These are phyloP conservation scores for Candida easanensis DNA, from an alignment of 805 yeast species.

Conservation along the genomic window DNA sequence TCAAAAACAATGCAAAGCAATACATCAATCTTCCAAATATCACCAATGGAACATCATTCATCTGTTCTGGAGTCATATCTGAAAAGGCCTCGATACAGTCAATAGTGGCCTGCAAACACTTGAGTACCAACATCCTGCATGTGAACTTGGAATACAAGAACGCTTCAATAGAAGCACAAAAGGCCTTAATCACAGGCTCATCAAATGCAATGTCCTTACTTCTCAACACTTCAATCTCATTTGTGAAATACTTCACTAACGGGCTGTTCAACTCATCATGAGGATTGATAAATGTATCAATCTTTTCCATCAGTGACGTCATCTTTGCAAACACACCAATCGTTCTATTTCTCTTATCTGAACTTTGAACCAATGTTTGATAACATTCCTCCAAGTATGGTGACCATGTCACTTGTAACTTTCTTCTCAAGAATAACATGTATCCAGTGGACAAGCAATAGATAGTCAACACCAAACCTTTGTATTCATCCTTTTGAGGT, in stretches of 20 bases:
- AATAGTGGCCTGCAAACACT: conserved; percentile 24
- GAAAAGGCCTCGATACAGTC: conserved; percentile 19
- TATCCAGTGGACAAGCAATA: conserved; percentile 63
- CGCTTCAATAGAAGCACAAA: conserved; percentile 25
- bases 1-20: conserved; percentile 27
- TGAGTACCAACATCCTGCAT: conserved; percentile 13
- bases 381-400: conserved; percentile 61
- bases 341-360: conserved; percentile 33
- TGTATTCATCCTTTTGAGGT: conserved; percentile 42
- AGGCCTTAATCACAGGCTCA: conserved; percentile 18
- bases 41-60: conserved; percentile 21
- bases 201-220: conserved; percentile 11
- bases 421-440: conserved; percentile 62
- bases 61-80: conserved; percentile 14
- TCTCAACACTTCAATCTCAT: conserved; percentile 17
- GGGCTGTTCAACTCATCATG: conserved; percentile 20
- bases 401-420: conserved; percentile 61
- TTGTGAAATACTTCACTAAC: conserved; percentile 16
- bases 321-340: conserved; percentile 59
- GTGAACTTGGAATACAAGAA: conserved; percentile 24
- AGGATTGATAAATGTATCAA: conserved; percentile 26
- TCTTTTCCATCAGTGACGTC: conserved; percentile 58
- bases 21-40: conserved; percentile 28
- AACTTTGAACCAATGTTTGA: conserved; percentile 37
- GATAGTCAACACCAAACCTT: conserved; percentile 52